Evolutionary conservation across 371 early-diverging fungal genomes (phyloP).

Genomic region (Dichotomocladium elegans): DNA sequence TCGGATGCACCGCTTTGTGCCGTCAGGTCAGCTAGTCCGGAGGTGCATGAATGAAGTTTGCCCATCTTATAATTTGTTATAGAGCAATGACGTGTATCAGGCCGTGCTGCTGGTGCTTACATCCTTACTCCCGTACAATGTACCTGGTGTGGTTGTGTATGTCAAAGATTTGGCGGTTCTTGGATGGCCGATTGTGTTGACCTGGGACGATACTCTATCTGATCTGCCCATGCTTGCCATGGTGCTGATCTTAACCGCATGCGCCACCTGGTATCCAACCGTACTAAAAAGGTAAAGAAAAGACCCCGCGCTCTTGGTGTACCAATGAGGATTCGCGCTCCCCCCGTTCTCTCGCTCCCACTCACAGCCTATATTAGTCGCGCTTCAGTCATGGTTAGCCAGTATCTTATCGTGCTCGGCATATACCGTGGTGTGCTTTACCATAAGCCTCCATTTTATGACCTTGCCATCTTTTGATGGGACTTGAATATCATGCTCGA

Average conservation of each 20-base stretch:
- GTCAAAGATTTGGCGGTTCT: slow-evolving; percentile 53
- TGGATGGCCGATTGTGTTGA: slow-evolving; percentile 35
- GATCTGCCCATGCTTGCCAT: slow-evolving; percentile 5
- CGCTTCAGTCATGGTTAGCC: too few relatives aligned
- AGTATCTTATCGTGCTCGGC: not conserved
- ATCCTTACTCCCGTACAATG: slow-evolving; percentile 54
- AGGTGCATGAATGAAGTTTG: too few relatives aligned
- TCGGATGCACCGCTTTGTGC: not conserved
- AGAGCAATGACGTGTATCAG: too few relatives aligned
- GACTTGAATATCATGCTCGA: not conserved
- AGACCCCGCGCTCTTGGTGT: not conserved
- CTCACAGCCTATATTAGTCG: too few relatives aligned
- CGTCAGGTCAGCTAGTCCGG: not conserved
- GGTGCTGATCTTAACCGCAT: not conserved
- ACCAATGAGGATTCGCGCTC: not conserved
- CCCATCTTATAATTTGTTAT: too few relatives aligned
- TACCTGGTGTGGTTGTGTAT: slow-evolving; percentile 59
- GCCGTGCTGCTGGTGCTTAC: slow-evolving; percentile 55
- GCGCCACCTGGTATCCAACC: not conserved
- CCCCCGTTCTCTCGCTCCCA: not conserved
- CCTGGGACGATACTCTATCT: not conserved
- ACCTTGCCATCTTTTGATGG: not conserved
- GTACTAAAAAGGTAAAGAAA: not conserved
- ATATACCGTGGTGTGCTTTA: not conserved
- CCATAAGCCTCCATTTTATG: not conserved